phyloP scores from a whole-genome alignment of 106 monocot genomes.

The Dioscorea zingiberensis region DNA sequence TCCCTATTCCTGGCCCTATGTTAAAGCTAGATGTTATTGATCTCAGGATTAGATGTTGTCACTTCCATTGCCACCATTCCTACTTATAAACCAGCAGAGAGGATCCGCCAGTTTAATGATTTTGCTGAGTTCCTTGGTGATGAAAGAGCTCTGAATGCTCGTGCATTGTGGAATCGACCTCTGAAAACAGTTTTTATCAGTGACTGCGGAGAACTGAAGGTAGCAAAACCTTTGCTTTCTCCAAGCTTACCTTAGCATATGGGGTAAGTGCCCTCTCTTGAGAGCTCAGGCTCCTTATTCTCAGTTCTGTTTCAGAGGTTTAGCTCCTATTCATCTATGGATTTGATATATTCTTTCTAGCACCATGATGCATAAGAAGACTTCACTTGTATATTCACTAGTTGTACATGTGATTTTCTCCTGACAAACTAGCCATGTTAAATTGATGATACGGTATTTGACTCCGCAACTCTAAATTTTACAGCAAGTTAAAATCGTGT shows the following conservation, averaged over 20 bases:
- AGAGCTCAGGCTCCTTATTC: too few relatives aligned
- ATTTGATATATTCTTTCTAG: too few relatives aligned
- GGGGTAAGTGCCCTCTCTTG: background rate
- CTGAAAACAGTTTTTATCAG: slow-evolving; percentile 82
- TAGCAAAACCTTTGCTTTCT: slow-evolving; percentile 75
- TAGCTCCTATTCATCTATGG: too few relatives aligned
- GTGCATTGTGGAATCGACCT: slow-evolving; percentile 73
- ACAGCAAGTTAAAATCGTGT: too few relatives aligned
- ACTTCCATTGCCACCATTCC: slow-evolving; percentile 66
- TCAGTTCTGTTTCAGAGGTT: too few relatives aligned
- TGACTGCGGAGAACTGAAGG: slow-evolving; percentile 83
- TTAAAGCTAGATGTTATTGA: background rate
- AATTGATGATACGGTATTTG: too few relatives aligned
- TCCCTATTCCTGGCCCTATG: too few relatives aligned
- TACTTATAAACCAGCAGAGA: slow-evolving; percentile 76
- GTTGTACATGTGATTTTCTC: too few relatives aligned
- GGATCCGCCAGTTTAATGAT: slow-evolving; percentile 80
- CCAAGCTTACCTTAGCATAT: slow-evolving; percentile 61
- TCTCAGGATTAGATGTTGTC: slow-evolving; percentile 80
- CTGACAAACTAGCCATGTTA: too few relatives aligned
- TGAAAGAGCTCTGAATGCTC: slow-evolving; percentile 80
- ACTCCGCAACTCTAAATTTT: too few relatives aligned
- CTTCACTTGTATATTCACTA: too few relatives aligned
- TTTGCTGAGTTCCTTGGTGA: slow-evolving; percentile 84
- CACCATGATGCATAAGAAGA: too few relatives aligned